Evolutionary conservation across 108 stramenopile species (phyloP), one percentile per base, ranked within the genome.

Genomic region (Fistulifera solaris): DNA sequence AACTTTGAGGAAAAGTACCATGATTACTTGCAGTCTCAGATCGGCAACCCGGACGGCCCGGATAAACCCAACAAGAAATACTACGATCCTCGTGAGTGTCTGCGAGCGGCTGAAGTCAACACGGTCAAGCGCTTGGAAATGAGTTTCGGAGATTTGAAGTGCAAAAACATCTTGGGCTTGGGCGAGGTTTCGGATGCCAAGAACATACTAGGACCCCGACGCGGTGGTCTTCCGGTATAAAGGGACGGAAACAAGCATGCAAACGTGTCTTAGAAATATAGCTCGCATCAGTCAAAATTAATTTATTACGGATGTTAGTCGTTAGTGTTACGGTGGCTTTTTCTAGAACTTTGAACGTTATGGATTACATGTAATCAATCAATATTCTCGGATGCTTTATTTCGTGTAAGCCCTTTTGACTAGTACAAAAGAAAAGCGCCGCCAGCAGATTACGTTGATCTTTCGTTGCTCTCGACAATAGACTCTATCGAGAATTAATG

Each of bases 41-140:
- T 97, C 45, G 96, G 96, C 59, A 97, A 97, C 84, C 94, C 96
- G 46, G 92, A 94, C 43, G 94, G 91, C 42, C 80, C 60, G 14
- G 92, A 94, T 57, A 95, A 94, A 84, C 96, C 96, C 60, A 97
- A 97, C 93, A 97, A 97, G 93, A 95, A 95, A 81, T 95, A 93
- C 80, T 97, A 97, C 75, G 96, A 97, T 75, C 96, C 96, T 23
- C 93, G 96, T 47, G 55, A 58, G 64, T 50, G 38, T 35, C 72
- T 97, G 61, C 73, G 96, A 48, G 72, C 89, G 22, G 94, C 85
- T 26, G 96, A 97, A 80, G 94, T 94, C 71, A 58, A 73, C 60
- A 97, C 94, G 89, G 84, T 84, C 38, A 89, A 73, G 14, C 88
- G 96, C 72, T 68, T 97, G 53, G 61, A 68, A 68, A 67, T 92